Percentiles rank a stretch among this genome's conserved stretches.
phyloP scores from a whole-genome alignment of 73 alveolate genomes.

The Tetrahymena malaccensis region DNA sequence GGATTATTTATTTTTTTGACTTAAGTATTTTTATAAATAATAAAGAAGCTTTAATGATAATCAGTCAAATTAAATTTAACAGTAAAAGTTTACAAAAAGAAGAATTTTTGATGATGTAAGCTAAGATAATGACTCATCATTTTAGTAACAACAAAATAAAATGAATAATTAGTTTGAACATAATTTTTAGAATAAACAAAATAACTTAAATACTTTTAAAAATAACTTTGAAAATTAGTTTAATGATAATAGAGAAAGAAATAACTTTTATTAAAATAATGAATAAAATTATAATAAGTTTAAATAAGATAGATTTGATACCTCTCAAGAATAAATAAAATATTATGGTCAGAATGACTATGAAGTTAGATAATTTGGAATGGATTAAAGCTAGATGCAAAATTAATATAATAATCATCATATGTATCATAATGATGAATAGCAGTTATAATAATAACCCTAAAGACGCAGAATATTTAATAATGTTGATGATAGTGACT shows the following conservation, averaged over 20 bases:
- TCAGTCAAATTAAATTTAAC: background rate
- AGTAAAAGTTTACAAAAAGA: background rate
- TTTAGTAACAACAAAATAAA: background rate
- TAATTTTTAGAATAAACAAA: background rate
- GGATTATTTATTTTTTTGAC: background rate
- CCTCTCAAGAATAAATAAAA: background rate
- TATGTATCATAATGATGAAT: background rate
- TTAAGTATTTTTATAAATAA: background rate
- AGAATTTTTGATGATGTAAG: background rate
- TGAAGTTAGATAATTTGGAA: background rate
- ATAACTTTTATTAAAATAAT: no score
- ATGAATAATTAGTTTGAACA: background rate
- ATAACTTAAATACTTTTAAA: background rate
- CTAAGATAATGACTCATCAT: background rate
- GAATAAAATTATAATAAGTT: background rate
- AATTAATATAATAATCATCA: background rate
- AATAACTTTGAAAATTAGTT: background rate
- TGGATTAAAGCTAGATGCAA: background rate
- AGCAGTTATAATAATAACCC: background rate
- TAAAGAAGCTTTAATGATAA: background rate
- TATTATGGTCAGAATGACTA: background rate
- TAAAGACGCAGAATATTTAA: background rate
- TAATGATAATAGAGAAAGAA: background rate
- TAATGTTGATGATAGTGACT: background rate
- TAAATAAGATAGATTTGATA: background rate